phyloP scores from a whole-genome alignment of 257 asterid species.

The Plantago elongata region DNA sequence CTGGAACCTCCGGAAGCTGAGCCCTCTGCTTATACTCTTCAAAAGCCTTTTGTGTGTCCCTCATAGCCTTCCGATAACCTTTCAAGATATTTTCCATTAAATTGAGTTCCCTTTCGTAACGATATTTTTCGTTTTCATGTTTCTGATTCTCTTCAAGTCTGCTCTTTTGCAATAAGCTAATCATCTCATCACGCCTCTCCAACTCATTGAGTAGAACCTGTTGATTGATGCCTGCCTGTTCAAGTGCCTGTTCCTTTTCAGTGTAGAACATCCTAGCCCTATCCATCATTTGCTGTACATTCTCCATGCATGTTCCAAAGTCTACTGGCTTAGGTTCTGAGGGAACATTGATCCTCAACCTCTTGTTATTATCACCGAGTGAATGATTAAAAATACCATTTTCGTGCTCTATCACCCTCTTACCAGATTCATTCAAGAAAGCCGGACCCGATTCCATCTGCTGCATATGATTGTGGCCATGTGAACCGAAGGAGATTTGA shows the following conservation, averaged over 20 bases:
- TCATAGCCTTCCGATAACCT: constrained; percentile 70
- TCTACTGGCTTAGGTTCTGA: constrained; percentile 50
- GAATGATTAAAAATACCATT: constrained; percentile 29
- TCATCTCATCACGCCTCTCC: constrained; percentile 55
- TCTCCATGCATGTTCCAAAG: constrained; percentile 55
- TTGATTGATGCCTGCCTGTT: constrained; percentile 35
- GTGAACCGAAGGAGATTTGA: constrained; percentile 43
- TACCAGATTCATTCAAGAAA: constrained; percentile 42
- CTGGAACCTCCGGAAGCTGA: constrained; percentile 62
- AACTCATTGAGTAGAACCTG: constrained; percentile 54
- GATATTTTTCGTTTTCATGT: constrained; percentile 46
- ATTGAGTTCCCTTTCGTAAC: constrained; percentile 63
- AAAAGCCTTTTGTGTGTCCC: constrained; percentile 57
- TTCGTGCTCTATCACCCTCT: constrained; percentile 64
- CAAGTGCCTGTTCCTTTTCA: constrained; percentile 48
- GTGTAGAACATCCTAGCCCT: constrained; percentile 39
- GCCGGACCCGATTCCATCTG: constrained; percentile 34
- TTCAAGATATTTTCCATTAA: constrained; percentile 56
- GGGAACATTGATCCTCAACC: constrained; percentile 47
- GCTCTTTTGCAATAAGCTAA: constrained; percentile 48
- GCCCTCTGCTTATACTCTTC: constrained; percentile 52
- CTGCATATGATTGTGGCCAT: constrained; percentile 44
- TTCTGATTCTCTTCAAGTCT: constrained; percentile 50
- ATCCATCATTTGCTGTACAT: constrained; percentile 40
- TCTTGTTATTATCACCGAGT: constrained; percentile 46